A percentile compares a stretch with the other conserved stretches of the same genome.
Evolutionary conservation across 768 basidiomycete species (phyloP).

Genomic region (Tubosaeta sp.): DNA sequence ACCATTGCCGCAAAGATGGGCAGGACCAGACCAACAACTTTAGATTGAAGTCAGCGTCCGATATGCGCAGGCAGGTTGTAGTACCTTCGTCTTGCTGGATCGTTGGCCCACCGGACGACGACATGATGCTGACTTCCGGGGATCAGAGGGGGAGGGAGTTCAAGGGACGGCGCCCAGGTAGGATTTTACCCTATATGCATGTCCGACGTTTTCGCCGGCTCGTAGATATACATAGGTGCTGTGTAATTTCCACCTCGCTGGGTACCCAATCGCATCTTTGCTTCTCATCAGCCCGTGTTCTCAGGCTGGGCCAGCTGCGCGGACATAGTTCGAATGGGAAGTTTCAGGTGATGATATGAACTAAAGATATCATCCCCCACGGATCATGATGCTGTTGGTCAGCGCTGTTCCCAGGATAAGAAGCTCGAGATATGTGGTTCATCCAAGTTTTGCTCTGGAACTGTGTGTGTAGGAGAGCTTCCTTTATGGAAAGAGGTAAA

Average conservation of each 20-base stretch:
- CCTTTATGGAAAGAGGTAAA: no score
- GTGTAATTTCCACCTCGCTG: background rate
- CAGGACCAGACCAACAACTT: background rate
- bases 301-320: background rate
- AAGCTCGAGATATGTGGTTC: background rate
- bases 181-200: background rate
- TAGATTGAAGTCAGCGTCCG: background rate
- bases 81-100: background rate
- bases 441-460: background rate
- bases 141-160: background rate
- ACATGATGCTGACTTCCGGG: background rate
- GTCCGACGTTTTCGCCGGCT: background rate
- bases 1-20: slow-evolving; percentile 1
- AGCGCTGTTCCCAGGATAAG: background rate
- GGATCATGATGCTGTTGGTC: background rate
- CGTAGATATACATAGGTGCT: background rate
- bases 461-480: no score
- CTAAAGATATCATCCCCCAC: background rate
- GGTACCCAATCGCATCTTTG: background rate
- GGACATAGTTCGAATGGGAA: background rate
- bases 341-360: background rate
- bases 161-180: background rate
- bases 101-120: background rate
- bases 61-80: background rate
- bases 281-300: background rate